Conservation (phyloP, 257 asterid genomes). For the Thymus quinquecostatus region DNA sequence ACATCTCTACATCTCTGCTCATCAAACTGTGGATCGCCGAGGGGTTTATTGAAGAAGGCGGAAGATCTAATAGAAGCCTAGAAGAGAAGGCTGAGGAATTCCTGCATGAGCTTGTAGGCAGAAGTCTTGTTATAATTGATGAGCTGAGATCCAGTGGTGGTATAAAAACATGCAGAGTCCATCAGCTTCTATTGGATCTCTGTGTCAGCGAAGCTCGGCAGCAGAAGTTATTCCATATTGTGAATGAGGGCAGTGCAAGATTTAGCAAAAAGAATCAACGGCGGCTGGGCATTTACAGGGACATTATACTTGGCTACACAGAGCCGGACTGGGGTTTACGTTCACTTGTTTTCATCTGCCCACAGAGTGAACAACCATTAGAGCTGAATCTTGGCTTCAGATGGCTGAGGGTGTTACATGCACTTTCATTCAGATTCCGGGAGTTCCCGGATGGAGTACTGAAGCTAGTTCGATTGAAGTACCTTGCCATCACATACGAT, state of each 20-base stretch:
- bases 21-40: conserved; percentile 8
- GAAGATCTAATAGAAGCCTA: neutral
- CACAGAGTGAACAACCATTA: neutral
- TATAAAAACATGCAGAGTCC: conserved; percentile 9
- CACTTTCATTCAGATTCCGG: neutral
- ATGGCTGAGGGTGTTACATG: conserved; percentile 5
- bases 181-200: neutral
- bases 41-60: conserved; percentile 9
- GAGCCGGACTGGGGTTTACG: too few species aligned
- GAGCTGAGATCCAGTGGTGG: neutral
- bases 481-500: conserved; percentile 32
- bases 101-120: conserved; percentile 12
- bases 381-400: neutral
- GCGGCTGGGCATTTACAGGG: conserved; percentile 22
- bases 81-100: conserved; percentile 16
- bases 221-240: conserved; percentile 9
- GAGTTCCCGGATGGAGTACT: neutral
- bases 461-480: conserved; percentile 32
- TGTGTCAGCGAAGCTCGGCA: neutral
- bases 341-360: neutral
- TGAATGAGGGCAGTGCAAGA: neutral
- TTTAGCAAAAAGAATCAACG: neutral
- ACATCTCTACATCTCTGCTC: conserved; percentile 3
- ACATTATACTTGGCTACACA: too few species aligned
- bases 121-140: conserved; percentile 7